Base-by-base conservation (phyloP, 2,329 filamentous ascomycete species). In the Neocucurbitaria cava region DNA sequence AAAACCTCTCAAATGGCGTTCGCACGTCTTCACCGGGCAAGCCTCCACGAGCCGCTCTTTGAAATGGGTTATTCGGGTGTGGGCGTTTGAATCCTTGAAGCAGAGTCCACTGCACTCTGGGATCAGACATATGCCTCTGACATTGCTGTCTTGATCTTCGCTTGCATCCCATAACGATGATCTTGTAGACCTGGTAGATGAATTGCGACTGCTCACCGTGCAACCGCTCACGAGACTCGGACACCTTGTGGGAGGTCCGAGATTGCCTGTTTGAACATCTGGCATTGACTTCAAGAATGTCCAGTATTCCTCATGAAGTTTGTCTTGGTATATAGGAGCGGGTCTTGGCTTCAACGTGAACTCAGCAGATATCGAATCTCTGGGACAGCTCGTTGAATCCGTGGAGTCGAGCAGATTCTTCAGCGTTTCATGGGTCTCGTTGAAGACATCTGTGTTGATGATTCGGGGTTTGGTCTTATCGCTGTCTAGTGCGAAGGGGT, bases 1-100 rank as follows among this genome's bases (percentile, higher is more conserved):
- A 70, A 96, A 96, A 4, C 92, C 92, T 77, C 95, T 96, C 65
- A 84, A 81, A 79, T 95, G 89, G 76, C 95, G 96, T 68, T 94
- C 90, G 79, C 92, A 96, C 0, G 87, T 92, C 59, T 87, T 81
- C 63, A 96, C 94, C 1, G 92, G 92, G 76, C 92, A 96, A 78
- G 96, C 96, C 71, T 96, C 91, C 0, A 91, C 78, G 33, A 74
- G 73, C 71, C 91, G 88, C 69, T 89, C 38, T 7, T 8, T 38
- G 18, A 26, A 33, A 17, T 10, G 36, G 3, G 28, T 23, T 5
- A 17, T 13, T 2, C 9, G 39, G 6, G 20, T 30, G 17, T 30
- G 36, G 18, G 20, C 9, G 36, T 35, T 26, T 5, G 24, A 88
- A 23, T 36, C 35, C 81, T 44, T 15, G 18, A 31, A 47, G 28